Evolutionary conservation across 1,284 basidiomycete genomes (phyloP).

Genomic region (Tylopilus sp.): DNA sequence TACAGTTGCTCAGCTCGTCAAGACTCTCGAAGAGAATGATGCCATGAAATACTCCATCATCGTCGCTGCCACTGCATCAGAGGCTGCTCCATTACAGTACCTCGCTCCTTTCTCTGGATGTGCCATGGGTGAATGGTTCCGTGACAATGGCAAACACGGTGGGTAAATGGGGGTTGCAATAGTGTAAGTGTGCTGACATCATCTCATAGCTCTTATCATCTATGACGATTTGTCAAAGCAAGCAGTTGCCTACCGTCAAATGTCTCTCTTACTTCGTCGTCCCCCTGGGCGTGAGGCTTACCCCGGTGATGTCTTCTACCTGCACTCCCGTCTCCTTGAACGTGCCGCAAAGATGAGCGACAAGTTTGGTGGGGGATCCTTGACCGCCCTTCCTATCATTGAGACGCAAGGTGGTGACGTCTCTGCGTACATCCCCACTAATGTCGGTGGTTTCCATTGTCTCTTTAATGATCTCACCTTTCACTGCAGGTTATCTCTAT

Average conservation of each 20-base stretch:
- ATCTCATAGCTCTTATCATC: constrained; percentile 82
- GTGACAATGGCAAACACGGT: constrained; percentile 97
- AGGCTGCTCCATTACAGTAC: constrained; percentile 98
- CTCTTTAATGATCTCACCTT: not conserved
- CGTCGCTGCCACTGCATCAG: constrained; percentile 97
- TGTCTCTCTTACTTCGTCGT: constrained; percentile 99
- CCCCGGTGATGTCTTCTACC: constrained; percentile 99
- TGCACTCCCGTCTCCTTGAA: constrained; percentile 99
- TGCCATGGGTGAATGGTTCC: constrained; percentile 99
- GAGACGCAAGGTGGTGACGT: constrained; percentile 99
- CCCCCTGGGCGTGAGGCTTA: constrained; percentile 99
- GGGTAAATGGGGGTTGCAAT: constrained; percentile 24
- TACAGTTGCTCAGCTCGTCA: constrained; percentile 97
- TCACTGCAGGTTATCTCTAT: constrained; percentile 84
- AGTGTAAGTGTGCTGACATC: constrained; percentile 10
- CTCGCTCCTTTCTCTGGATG: constrained; percentile 99
- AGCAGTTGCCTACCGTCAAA: constrained; percentile 99
- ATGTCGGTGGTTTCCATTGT: constrained; percentile 46
- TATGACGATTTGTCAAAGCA: constrained; percentile 99
- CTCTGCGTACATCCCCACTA: constrained; percentile 92
- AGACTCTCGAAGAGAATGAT: constrained; percentile 99
- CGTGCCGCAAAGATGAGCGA: constrained; percentile 99
- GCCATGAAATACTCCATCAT: constrained; percentile 99
- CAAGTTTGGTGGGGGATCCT: constrained; percentile 94
- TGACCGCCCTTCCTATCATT: constrained; percentile 98